Evolutionary conservation across 169 alveolate genomes (phyloP), one percentile per base, ranked within the genome.

Genomic region (Hammondia hammondi): DNA sequence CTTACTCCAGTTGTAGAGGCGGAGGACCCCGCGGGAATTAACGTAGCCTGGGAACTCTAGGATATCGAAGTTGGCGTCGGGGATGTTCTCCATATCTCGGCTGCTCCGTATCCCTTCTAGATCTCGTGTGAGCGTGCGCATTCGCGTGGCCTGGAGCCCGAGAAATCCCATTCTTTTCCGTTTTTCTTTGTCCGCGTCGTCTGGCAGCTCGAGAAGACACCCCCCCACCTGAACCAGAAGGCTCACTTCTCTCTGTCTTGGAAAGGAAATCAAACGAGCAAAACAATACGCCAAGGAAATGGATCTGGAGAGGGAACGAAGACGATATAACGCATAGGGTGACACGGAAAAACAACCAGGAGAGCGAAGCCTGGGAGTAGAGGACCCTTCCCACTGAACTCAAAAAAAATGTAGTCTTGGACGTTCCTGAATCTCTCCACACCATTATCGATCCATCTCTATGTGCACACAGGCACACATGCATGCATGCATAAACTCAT

Each of bases 31-130:
- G 17, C 89, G 85, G 39, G 73, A 32, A 87, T 92, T 88, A 32
- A 92, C 95, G 39, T 92, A 84, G 24, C 92, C 95, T n/a, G 95
- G 95, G 43, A 92, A 92, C 88, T 61, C 95, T 35, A 92, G 95
- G 39, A 92, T 39, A 43, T 92, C 95, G 35, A 57, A 72, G 43
- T 92, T 92, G 2, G 92, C 92, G 35, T 85, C 87, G n/a, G 95
- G 95, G 5, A 92, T 56, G 57, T 81, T 91, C 45, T 85, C 46
- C 94, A 91, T 91, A 21, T n/a, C 82, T 48, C 94, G 91, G 85
- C 91, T 70, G 46, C 56, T 81, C 45, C 94, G 94, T 52, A 81
- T 71, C 29, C 94, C 94, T 37, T 37, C 88, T 48, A 91, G n/a
- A 67, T 70, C 88, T 9, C 91, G 81, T 39, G 91, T 92, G 61